A percentile compares a stretch with the other conserved stretches of the same genome.
These are phyloP conservation scores for Dactylellina parvicollis DNA, from an alignment of 2,329 filamentous ascomycete genomes.

Conservation along the genomic window DNA sequence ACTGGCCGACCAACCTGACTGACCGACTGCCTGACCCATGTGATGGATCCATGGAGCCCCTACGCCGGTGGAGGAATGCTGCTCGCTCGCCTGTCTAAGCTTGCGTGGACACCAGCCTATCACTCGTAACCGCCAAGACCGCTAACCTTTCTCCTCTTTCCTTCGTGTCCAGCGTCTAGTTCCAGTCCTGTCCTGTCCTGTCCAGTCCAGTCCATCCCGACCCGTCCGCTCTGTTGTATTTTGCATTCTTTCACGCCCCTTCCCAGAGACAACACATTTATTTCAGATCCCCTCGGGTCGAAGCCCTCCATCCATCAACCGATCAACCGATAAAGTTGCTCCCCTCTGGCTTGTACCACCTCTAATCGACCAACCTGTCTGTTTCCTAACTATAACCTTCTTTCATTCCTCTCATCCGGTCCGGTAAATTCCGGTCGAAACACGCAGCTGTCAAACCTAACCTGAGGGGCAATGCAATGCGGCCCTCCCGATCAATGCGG, in stretches of 20 bases:
- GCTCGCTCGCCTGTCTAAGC: constrained; percentile 25
- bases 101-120: constrained; percentile 43
- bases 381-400: constrained; percentile 25
- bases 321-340: constrained; percentile 3
- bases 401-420: neutral
- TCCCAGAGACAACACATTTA: constrained; percentile 39
- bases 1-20: too few relatives aligned
- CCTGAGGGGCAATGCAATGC: neutral
- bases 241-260: too few relatives aligned
- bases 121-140: constrained; percentile 35
- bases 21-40: too few relatives aligned
- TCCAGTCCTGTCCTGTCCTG: neutral
- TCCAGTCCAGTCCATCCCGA: too few relatives aligned
- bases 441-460: constrained; percentile 6
- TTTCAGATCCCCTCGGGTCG: neutral
- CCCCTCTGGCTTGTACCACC: neutral
- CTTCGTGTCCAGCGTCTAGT: neutral
- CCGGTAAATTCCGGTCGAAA: neutral
- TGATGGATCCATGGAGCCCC: too few relatives aligned
- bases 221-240: constrained; percentile 34
- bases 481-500: neutral
- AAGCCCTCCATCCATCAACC: neutral
- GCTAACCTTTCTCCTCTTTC: neutral
- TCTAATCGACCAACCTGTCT: neutral
- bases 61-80: neutral